phyloP scores from a whole-genome alignment of 106 monocot species.

The Posidonia australis region DNA sequence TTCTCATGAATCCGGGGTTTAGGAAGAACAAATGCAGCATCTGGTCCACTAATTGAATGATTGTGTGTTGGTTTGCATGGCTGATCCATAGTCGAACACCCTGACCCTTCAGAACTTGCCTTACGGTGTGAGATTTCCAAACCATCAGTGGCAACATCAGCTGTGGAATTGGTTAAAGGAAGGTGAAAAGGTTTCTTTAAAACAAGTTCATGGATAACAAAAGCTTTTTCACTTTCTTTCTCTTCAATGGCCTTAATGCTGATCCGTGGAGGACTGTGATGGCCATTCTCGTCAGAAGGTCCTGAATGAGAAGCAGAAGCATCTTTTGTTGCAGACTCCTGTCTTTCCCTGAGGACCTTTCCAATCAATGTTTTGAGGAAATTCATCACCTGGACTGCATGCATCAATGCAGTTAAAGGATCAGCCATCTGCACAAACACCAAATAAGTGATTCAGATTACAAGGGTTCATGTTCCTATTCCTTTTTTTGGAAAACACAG shows the following conservation, averaged over 20 bases:
- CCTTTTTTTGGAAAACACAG: no score
- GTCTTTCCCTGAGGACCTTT: slow-evolving; percentile 53
- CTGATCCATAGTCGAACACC: background rate
- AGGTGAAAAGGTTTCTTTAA: background rate
- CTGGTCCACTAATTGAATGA: background rate
- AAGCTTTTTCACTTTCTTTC: background rate
- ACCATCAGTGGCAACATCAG: background rate
- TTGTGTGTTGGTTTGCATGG: background rate
- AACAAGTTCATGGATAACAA: background rate
- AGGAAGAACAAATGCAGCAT: background rate
- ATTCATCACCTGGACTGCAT: slow-evolving; percentile 97
- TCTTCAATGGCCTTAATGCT: slow-evolving; percentile 7
- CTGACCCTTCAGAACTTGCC: background rate
- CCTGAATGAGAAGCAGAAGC: slow-evolving; percentile 15
- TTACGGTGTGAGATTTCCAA: background rate
- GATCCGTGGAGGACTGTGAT: slow-evolving; percentile 28
- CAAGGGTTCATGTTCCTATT: background rate
- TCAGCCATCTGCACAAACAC: slow-evolving; percentile 57
- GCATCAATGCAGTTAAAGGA: slow-evolving; percentile 90
- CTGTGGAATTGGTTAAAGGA: background rate
- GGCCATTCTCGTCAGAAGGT: slow-evolving; percentile 39
- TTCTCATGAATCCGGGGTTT: background rate
- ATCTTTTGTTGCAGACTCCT: slow-evolving; percentile 19
- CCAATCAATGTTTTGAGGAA: slow-evolving; percentile 70
- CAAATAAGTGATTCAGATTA: background rate